phyloP scores from a whole-genome alignment of 2,329 filamentous ascomycete species.

The Curvularia eragrostidis region DNA sequence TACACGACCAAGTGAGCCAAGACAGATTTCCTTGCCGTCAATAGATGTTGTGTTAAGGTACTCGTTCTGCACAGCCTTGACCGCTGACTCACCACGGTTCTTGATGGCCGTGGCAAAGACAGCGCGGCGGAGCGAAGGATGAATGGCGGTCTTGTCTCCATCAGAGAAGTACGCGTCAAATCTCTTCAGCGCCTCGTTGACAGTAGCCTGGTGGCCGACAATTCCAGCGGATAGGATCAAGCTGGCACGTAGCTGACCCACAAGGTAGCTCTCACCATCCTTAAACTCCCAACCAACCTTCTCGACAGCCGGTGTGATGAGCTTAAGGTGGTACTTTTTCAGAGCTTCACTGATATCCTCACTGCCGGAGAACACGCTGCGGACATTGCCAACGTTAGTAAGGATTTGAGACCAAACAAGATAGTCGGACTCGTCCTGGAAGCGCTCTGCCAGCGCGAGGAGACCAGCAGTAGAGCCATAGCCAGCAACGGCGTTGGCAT shows the following conservation, averaged over 20 bases:
- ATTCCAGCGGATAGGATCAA: conserved; percentile 78
- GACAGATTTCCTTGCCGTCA: conserved; percentile 87
- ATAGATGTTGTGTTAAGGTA: conserved; percentile 83
- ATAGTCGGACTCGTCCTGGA: conserved; percentile 80
- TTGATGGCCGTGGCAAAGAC: conserved; percentile 82
- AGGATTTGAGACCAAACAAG: conserved; percentile 89
- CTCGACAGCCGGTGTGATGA: conserved; percentile 77
- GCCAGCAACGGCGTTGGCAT: conserved; percentile 86
- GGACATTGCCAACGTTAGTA: conserved; percentile 75
- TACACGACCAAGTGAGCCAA: conserved; percentile 76
- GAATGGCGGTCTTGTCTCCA: conserved; percentile 70
- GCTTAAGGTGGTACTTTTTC: conserved; percentile 77
- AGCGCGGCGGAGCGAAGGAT: conserved; percentile 79
- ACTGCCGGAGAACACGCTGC: conserved; percentile 84
- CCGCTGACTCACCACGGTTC: conserved; percentile 73
- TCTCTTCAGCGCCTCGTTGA: conserved; percentile 75
- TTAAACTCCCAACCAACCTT: conserved; percentile 85
- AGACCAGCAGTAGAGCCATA: conserved; percentile 82
- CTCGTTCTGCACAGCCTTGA: conserved; percentile 80
- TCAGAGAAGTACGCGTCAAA: conserved; percentile 80
- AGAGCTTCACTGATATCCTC: conserved; percentile 74
- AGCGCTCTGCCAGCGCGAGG: conserved; percentile 83
- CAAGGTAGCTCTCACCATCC: conserved; percentile 80
- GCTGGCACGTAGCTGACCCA: conserved; percentile 80
- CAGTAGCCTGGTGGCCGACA: conserved; percentile 75